Evolutionary conservation across 1,139 yeast genomes (phyloP), one percentile per base, ranked within the genome.

Genomic region (Casaregolazyma suthepensis): DNA sequence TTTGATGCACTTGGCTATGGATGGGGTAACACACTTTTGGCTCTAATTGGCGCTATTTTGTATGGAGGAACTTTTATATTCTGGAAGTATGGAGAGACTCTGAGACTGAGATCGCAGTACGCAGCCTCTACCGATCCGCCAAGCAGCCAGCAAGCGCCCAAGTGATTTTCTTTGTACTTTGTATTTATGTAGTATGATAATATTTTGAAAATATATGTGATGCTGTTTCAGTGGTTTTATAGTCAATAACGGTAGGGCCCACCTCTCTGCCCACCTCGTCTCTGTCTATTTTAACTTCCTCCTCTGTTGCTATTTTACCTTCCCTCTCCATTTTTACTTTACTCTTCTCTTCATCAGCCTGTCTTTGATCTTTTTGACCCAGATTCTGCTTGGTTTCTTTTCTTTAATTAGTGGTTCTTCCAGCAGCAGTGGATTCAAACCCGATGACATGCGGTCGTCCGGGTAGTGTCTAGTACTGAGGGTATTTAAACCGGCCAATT

Each of bases 21-120:
- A 5, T 82, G 87, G 87, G 85, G 84, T 15, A 79, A 79, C 57
- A 72, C 82, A 0, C 62, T 80, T 61, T 77, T 80, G 63, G 83
- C 76, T 0, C 71, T 79, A 45, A 65, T 78, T 43, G 81, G 75
- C 1, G 56, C 79, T 18, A 75, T 69, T 1, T 66, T 80, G 48
- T 66, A 79, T 9, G 83, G 83, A 6, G 78, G 79, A 65, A 83
- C 85, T 2, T 58, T 78, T 17, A 73, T 78, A 54, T 76, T 81
- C 47, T 67, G 76, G 51, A 67, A 70, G 51, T 76, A 75, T 52
- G 85, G 84, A 20, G 80, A 78, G 59, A 63, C 63, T 43, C 63
- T 80, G 57, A 67, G 84, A 59, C 49, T 44, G n/a, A 45, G 50
- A 35, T 60, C 63, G 1, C 54, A 53, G 4, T 58, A 55, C 38